Evolutionary conservation across 2,329 filamentous ascomycete species (phyloP).

Genomic region (Pyrenophora seminiperda): DNA sequence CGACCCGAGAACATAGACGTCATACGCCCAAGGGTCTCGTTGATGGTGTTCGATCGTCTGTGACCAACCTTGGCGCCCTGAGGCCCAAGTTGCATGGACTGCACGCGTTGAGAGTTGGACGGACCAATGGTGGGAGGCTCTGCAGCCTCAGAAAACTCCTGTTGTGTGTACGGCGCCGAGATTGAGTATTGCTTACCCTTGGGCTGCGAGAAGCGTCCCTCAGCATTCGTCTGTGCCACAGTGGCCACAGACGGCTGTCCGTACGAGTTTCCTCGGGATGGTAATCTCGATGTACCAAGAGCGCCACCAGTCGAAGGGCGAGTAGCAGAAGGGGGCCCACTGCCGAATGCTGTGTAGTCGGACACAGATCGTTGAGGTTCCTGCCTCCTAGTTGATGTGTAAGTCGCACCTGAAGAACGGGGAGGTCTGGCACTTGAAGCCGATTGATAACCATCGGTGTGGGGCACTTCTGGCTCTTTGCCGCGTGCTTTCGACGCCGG

Average conservation of each 20-base stretch:
- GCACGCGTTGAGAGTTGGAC: constrained; percentile 61
- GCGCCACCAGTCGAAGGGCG: constrained; percentile 84
- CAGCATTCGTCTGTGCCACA: constrained; percentile 84
- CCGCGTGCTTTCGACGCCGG: constrained; percentile 57
- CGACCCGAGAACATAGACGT: constrained; percentile 77
- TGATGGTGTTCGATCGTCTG: constrained; percentile 69
- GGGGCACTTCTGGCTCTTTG: constrained; percentile 54
- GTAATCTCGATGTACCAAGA: constrained; percentile 66
- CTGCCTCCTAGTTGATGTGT: constrained; percentile 45
- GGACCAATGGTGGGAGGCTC: constrained; percentile 59
- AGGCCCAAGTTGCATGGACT: constrained; percentile 55
- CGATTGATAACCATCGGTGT: constrained; percentile 46
- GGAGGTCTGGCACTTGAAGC: constrained; percentile 32
- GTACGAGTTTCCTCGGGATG: constrained; percentile 77
- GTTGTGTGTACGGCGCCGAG: constrained; percentile 66
- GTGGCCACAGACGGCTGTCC: constrained; percentile 86
- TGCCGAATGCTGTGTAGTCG: constrained; percentile 51
- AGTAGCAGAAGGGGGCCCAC: constrained; percentile 49
- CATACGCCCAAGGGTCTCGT: constrained; percentile 81
- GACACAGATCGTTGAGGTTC: constrained; percentile 59
- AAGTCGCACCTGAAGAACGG: constrained; percentile 25
- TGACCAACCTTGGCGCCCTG: constrained; percentile 50
- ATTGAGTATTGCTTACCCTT: constrained; percentile 73
- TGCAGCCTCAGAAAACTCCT: constrained; percentile 38
- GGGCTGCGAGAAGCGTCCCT: constrained; percentile 84